Conservation (phyloP, 129 eudicot genomes). For the Chrysanthemum seticuspe region DNA sequence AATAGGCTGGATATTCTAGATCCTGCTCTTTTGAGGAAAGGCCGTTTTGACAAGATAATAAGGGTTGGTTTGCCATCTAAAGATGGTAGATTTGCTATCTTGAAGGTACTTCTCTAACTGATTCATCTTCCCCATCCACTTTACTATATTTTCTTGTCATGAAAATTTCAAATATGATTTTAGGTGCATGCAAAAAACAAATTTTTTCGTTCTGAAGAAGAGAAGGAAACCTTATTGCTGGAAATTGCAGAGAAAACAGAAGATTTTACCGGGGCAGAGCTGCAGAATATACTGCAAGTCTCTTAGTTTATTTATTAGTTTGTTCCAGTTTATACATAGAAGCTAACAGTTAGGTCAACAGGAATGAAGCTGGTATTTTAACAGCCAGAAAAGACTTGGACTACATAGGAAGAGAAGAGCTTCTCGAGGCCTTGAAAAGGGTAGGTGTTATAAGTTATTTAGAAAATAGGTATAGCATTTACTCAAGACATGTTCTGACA, state of each 20-base stretch:
- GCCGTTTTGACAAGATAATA: constrained; percentile 91
- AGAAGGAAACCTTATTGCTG: constrained; percentile 64
- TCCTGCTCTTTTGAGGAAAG: constrained; percentile 94
- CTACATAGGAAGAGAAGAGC: constrained; percentile 83
- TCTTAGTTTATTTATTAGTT: neutral
- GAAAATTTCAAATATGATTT: constrained; percentile 6
- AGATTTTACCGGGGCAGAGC: constrained; percentile 94
- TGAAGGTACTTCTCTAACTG: constrained; percentile 52
- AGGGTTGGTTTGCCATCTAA: constrained; percentile 93
- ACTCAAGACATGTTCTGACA: neutral
- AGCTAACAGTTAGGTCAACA: constrained; percentile 42
- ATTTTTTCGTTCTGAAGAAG: constrained; percentile 83
- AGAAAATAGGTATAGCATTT: constrained; percentile 9
- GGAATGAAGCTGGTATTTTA: constrained; percentile 97
- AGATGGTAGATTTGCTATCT: constrained; percentile 88
- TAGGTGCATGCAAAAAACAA: constrained; percentile 93
- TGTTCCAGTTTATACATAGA: constrained; percentile 8
- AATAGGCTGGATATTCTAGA: constrained; percentile 95
- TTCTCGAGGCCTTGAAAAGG: constrained; percentile 90
- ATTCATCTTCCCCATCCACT: constrained; percentile 5
- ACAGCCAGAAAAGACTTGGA: constrained; percentile 92
- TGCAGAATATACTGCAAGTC: constrained; percentile 84
- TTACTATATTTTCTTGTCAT: constrained; percentile 14
- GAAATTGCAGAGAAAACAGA: constrained; percentile 85
- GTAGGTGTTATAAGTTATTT: constrained; percentile 34